Evolutionary conservation across 2,329 filamentous ascomycete genomes (phyloP).

Genomic region (Neonectria neomacrospora): DNA sequence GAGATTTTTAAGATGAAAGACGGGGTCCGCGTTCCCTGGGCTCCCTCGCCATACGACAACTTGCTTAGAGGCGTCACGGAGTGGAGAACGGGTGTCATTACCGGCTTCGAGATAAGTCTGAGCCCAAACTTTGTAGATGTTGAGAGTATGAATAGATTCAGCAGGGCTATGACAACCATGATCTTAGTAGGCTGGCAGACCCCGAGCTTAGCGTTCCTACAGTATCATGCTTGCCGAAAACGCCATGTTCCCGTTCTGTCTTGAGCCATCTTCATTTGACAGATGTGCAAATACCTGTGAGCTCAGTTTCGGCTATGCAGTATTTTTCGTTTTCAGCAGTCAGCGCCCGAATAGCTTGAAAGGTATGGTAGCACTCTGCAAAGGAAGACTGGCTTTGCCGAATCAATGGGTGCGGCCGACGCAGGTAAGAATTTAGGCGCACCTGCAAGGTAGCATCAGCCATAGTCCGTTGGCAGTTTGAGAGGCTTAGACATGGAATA

Average conservation of each 20-base stretch:
- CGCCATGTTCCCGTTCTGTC: not conserved
- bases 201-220: too few relatives aligned
- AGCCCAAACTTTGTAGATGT: too few relatives aligned
- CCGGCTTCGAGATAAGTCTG: too few relatives aligned
- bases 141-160: too few relatives aligned
- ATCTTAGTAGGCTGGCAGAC: not conserved
- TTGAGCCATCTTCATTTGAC: not conserved
- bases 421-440: not conserved
- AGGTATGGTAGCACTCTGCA: not conserved
- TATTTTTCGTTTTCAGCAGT: not conserved
- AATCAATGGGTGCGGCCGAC: not conserved
- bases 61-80: too few relatives aligned
- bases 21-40: too few relatives aligned
- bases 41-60: too few relatives aligned
- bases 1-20: too few relatives aligned
- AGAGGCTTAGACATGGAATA: not conserved
- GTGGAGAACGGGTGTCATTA: too few relatives aligned
- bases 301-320: not conserved
- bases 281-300: not conserved
- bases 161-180: not conserved
- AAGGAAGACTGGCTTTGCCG: not conserved
- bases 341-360: not conserved
- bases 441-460: not conserved
- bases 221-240: not conserved
- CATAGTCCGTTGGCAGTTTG: not conserved